phyloP scores from a whole-genome alignment of 169 alveolate genomes.

The Eimeria praecox region DNA sequence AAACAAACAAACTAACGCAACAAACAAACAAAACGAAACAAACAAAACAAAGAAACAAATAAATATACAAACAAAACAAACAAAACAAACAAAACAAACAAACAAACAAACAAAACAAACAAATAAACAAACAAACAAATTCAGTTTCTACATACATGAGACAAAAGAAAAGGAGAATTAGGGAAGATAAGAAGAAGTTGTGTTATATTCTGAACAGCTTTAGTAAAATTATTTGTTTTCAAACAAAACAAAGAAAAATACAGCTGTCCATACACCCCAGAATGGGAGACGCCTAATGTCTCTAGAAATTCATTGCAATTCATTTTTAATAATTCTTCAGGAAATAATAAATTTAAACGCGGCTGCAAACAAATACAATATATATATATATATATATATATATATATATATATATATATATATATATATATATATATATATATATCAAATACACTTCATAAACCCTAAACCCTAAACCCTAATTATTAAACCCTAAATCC shows the following conservation, averaged over 20 bases:
- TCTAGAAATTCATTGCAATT: not conserved
- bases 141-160: not conserved
- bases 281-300: not conserved
- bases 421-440: not conserved
- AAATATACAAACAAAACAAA: too few species aligned
- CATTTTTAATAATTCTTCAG: not conserved
- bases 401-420: too few species aligned
- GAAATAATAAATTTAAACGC: not conserved
- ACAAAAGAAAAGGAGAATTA: not conserved
- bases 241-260: not conserved
- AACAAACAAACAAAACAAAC: too few species aligned
- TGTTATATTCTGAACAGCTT: not conserved
- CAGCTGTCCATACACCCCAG: slow-evolving; percentile 7
- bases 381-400: too few species aligned
- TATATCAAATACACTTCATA: not conserved
- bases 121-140: not conserved
- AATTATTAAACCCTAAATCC: not conserved
- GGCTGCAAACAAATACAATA: not conserved
- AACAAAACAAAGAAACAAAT: too few species aligned
- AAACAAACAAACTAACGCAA: not conserved
- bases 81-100: too few species aligned
- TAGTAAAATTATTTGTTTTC: not conserved
- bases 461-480: not conserved
- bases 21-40: too few species aligned
- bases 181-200: not conserved